Evolutionary conservation across 345 rosid species (phyloP), one percentile per base, ranked within the genome.

Genomic region (Moricandia arvensis): DNA sequence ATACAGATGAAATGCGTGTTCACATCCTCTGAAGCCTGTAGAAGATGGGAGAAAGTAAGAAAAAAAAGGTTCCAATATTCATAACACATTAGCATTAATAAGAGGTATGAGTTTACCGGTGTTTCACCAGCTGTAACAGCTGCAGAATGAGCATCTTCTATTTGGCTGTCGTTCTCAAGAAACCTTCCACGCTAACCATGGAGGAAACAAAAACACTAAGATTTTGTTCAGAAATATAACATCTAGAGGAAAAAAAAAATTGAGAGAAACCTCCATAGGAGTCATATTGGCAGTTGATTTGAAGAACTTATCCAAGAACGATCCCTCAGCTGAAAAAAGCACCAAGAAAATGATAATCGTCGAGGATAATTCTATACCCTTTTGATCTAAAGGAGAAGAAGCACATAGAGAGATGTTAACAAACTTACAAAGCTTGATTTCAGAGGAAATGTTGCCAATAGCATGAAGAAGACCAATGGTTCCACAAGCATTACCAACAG

Each of bases 401-500:
- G 29, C 65, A 63, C 0, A 47, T 2, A 12, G 13, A 68, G 6
- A 74, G 7, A 6, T 29, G 53, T 47, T 9, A 63, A 9, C 24
- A 49, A 24, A 80, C 93, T 87, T 79, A 91, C 97, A 17, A 18
- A 91, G 90, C 47, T 89, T 90, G 86, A 92, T 72, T 63, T 86
- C 79, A 8, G 99, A 90, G 65, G 86, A 83, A 59, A 90, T 62
- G 81, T 95, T 95, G 72, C 97, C 99, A 72, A 95, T 78, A 65
- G 96, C 90, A 76, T 95, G 99, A 82, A 95, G 97, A 82, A 92
- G 93, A 5, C 96, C 99, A 71, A 92, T 82, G 35, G 99, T 95
- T 83, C 99, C 97, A 82, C 99, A 95, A 69, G 97, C 97, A 84
- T 95, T 95, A 68, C 96, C 97, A 43, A 92, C 97, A 63, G 97